phyloP scores from a whole-genome alignment of 768 basidiomycete species.

The Mycena epipterygia region DNA sequence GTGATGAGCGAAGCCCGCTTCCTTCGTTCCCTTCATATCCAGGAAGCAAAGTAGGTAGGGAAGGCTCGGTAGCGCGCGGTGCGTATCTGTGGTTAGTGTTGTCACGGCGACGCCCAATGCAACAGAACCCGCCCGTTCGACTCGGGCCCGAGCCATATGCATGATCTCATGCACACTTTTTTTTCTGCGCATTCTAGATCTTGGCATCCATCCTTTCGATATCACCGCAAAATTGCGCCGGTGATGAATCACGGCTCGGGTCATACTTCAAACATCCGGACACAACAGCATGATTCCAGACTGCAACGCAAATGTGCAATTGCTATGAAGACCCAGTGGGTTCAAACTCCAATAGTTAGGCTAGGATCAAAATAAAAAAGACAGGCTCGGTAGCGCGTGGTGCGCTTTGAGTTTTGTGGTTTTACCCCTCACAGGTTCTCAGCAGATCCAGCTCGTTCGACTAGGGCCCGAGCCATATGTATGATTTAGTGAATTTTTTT shows the following conservation, averaged over 20 bases:
- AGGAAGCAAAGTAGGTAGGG: not conserved
- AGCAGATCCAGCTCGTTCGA: not conserved
- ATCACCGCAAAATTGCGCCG: not conserved
- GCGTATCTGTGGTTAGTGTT: not conserved
- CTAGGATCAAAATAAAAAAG: no score
- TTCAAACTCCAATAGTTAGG: not conserved
- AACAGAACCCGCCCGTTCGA: not conserved
- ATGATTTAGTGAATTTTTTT: no score
- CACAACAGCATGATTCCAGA: no score
- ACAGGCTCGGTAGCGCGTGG: no score
- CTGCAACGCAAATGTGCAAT: not conserved
- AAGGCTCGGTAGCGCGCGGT: conserved; percentile 5
- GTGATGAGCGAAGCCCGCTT: no score
- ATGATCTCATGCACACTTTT: no score
- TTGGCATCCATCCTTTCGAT: not conserved
- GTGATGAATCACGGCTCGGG: no score
- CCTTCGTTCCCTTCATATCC: not conserved
- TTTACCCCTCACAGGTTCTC: no score
- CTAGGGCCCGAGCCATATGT: not conserved
- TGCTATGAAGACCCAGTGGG: not conserved
- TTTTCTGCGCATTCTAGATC: no score
- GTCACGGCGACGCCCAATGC: not conserved
- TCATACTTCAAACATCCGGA: no score
- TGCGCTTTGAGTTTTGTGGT: no score
- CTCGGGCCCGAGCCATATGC: not conserved